A percentile compares a stretch with the other conserved stretches of the same genome.
Conservation (phyloP, 1,139 yeast genomes). For the Magnusiomyces tetraspermus region DNA sequence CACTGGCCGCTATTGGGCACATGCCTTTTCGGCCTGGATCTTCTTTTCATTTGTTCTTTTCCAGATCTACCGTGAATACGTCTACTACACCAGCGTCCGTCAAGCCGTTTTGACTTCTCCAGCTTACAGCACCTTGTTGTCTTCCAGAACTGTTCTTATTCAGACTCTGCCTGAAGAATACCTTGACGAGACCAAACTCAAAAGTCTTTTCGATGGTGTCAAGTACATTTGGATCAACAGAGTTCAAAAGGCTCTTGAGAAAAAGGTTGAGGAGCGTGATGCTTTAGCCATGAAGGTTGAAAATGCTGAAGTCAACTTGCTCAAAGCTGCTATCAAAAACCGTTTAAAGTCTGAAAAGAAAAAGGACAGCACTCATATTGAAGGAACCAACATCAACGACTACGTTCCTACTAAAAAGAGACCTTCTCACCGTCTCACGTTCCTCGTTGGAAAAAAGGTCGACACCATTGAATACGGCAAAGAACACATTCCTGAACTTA, state of each 20-base stretch:
- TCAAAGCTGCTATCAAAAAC: conserved; percentile 52
- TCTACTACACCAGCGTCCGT: conserved; percentile 68
- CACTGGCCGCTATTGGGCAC: conserved; percentile 69
- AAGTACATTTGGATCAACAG: conserved; percentile 68
- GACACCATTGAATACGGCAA: conserved; percentile 68
- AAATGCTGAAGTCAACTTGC: conserved; percentile 51
- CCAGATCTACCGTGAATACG: conserved; percentile 71
- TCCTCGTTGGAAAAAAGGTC: conserved; percentile 72
- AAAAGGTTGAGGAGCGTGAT: conserved; percentile 53
- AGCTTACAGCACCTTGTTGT: conserved; percentile 56
- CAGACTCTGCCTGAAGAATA: conserved; percentile 69
- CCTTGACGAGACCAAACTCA: conserved; percentile 50
- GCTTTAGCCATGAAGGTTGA: conserved; percentile 57
- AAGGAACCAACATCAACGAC: conserved; percentile 45
- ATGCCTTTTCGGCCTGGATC: conserved; percentile 71
- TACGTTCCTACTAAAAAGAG: conserved; percentile 70
- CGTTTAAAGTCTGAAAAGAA: conserved; percentile 59
- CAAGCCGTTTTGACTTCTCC: conserved; percentile 79
- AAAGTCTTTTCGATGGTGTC: conserved; percentile 58
- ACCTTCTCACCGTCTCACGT: conserved; percentile 58
- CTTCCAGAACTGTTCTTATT: conserved; percentile 72
- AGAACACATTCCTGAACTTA: conserved; percentile 57
- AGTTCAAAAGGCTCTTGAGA: conserved; percentile 49
- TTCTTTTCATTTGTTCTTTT: conserved; percentile 63
- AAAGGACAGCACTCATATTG: conserved; percentile 30